These are phyloP conservation scores for Penicillium diatomitis DNA, from an alignment of 495 filamentous ascomycete genomes.

Conservation along the genomic window DNA sequence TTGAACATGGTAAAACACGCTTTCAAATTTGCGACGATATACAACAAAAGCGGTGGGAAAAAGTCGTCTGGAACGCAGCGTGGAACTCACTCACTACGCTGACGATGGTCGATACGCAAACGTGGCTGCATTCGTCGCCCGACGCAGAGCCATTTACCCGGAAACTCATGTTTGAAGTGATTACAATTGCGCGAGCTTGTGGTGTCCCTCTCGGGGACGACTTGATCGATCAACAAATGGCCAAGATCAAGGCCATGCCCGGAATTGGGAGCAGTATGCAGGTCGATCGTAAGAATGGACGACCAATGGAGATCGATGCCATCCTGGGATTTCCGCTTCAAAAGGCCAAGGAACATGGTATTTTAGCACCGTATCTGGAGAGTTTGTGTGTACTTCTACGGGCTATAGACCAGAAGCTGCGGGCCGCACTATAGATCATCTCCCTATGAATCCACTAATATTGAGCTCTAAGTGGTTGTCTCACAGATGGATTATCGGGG, in stretches of 20 bases:
- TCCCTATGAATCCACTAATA: not conserved
- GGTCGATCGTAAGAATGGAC: constrained; percentile 38
- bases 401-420: constrained; percentile 14
- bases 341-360: constrained; percentile 39
- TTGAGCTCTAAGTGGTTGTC: not conserved
- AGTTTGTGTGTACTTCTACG: constrained; percentile 30
- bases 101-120: constrained; percentile 40
- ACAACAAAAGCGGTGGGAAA: constrained; percentile 42
- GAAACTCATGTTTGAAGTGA: constrained; percentile 40
- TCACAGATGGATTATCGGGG: not conserved
- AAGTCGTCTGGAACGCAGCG: constrained; percentile 46
- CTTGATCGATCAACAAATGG: constrained; percentile 33
- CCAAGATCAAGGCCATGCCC: constrained; percentile 32
- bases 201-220: constrained; percentile 31
- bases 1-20: constrained; percentile 28
- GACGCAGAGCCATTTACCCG: constrained; percentile 36
- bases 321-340: constrained; percentile 45
- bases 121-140: constrained; percentile 35
- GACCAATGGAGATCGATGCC: constrained; percentile 47
- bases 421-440: constrained; percentile 7
- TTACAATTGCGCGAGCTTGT: constrained; percentile 34
- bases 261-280: constrained; percentile 46
- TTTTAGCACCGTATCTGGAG: constrained; percentile 39
- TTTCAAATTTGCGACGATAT: constrained; percentile 35
- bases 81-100: constrained; percentile 46